These are phyloP conservation scores for Teunomyces tritomae DNA, from an alignment of 805 yeast species.

Conservation along the genomic window DNA sequence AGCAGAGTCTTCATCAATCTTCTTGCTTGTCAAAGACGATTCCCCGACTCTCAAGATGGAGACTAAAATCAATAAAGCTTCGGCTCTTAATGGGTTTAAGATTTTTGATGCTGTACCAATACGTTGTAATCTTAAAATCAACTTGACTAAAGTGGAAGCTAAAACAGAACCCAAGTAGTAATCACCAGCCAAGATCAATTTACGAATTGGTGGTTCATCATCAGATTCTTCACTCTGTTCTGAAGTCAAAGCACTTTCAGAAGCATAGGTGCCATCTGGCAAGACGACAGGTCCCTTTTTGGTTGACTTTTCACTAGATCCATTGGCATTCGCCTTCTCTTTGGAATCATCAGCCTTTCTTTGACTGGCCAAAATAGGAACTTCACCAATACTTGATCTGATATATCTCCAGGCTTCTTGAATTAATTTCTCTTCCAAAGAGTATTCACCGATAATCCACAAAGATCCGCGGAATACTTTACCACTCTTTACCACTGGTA, in stretches of 20 bases:
- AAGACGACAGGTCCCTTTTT: constrained; percentile 73
- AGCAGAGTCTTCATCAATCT: constrained; percentile 94
- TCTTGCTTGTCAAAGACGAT: constrained; percentile 61
- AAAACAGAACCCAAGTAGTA: constrained; percentile 87
- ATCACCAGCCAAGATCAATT: constrained; percentile 80
- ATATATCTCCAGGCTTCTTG: constrained; percentile 85
- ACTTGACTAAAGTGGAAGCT: constrained; percentile 83
- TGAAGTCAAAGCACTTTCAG: constrained; percentile 77
- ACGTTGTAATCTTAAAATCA: constrained; percentile 71
- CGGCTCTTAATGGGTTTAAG: constrained; percentile 86
- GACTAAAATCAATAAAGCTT: constrained; percentile 89
- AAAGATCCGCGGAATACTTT: constrained; percentile 90
- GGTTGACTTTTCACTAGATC: constrained; percentile 27
- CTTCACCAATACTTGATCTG: constrained; percentile 80
- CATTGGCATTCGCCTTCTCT: constrained; percentile 30
- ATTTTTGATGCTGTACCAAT: constrained; percentile 52
- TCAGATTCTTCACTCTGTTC: constrained; percentile 20
- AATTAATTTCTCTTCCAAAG: constrained; percentile 66
- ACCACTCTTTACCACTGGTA: constrained; percentile 74
- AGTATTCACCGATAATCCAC: constrained; percentile 96
- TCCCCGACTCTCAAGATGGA: constrained; percentile 88
- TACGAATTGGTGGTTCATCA: constrained; percentile 70
- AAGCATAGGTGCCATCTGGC: constrained; percentile 99
- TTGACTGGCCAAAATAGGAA: constrained; percentile 83
- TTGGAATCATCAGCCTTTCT: constrained; percentile 31